Conservation (phyloP, 345 rosid species). For the Excoecaria agallocha region DNA sequence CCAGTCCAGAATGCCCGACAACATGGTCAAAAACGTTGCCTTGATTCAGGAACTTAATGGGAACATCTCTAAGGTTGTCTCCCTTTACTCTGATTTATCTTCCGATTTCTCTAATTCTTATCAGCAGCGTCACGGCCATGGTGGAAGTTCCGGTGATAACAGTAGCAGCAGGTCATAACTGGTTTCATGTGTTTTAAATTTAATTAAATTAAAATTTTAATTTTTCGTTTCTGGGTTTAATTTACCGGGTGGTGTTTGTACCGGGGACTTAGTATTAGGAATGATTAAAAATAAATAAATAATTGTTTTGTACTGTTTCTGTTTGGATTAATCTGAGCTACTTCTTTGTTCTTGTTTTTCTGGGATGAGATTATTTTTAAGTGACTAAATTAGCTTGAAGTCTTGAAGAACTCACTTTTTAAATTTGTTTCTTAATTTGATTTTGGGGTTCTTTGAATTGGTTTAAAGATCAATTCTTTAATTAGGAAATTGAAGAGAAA, state of each 20-base stretch:
- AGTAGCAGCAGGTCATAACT: constrained; percentile 3
- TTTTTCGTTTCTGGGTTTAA: neutral
- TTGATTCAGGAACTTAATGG: constrained; percentile 85
- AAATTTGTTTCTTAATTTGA: neutral
- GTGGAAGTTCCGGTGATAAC: constrained; percentile 9
- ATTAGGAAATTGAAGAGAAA: neutral
- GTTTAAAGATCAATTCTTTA: neutral
- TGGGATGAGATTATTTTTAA: no score
- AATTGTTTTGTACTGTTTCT: neutral
- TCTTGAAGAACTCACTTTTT: neutral
- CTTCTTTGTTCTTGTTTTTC: neutral
- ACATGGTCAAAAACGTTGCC: constrained; percentile 88
- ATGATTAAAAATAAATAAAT: neutral
- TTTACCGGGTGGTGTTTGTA: neutral
- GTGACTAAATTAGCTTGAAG: no score
- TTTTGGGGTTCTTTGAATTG: neutral
- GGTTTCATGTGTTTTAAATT: neutral
- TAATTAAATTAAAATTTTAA: neutral
- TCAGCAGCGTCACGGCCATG: constrained; percentile 34
- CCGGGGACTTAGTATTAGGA: no score
- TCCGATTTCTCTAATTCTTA: constrained; percentile 46
- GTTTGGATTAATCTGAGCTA: no score
- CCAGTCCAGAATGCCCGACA: constrained; percentile 63
- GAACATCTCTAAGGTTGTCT: constrained; percentile 74
- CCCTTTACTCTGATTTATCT: constrained; percentile 69